Evolutionary conservation across 148 eudicot genomes (phyloP), one percentile per base, ranked within the genome.

Genomic region (Cornus kousa): DNA sequence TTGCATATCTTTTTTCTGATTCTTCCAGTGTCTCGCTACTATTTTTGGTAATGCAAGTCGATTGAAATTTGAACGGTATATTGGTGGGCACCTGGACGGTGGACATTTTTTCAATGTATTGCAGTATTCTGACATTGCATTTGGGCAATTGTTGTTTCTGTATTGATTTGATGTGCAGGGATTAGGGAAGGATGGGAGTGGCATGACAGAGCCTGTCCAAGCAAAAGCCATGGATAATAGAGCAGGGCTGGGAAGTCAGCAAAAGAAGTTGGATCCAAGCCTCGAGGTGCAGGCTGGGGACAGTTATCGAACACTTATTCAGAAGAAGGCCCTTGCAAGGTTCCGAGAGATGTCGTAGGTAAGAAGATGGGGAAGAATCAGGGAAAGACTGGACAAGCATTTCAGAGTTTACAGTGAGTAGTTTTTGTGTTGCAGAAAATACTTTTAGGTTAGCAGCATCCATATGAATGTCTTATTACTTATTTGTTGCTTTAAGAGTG

Each of bases 221-320:
- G 97, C 99, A 5, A 92, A 90, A 83, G 87, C 97, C 67, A 74
- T 78, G 11, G 99, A 92, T 64, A 86, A 70, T 23, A 88, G 99
- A 77, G 97, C 98, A 9, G 99, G 99, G 43, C 87, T 96, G 7
- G 99, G 99, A 78, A 92, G 91, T 84, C 99, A 93, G 75, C 98
- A 88, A 50, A 91, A 93, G 83, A 96, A 92, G 78, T 69, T 80
- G 69, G 97, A 96, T 74, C 95, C 98, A 5, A 85, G 76, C 84
- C 88, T 96, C 69, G 98, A 96, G 83, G 99, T 92, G 74, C 97
- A 96, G 72, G 91, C 98, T 0, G 95, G 99, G 67, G 99, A 96
- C 84, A 96, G 99, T 85, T 96, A 96, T 84, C 88, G 89, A 80
- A 94, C 97, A 35, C 86, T 92, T 24, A 96, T 96, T 57, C 99